Base-by-base conservation (phyloP, 306 rosid genomes). In the Dryas octopetala region DNA sequence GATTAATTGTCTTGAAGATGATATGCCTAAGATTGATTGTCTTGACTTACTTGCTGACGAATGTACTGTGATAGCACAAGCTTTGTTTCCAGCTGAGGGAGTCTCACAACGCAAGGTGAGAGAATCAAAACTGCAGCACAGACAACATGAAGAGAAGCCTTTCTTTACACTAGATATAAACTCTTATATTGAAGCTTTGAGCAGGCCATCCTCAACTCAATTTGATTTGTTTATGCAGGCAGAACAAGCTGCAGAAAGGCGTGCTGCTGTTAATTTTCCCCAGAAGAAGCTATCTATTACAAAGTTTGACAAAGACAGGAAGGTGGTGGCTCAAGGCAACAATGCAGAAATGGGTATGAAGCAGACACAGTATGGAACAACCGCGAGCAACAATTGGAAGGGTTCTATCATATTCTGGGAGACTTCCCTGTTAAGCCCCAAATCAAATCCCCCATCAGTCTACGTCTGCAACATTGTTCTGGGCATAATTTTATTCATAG, bases 21-120 rank as follows among this genome's bases (percentile, higher is more conserved):
- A 23, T 23, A 23, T 23, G 23, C 23, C 23, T 23, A 23, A 23
- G 23, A 23, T 23, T 23, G 23, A 23, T 23, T 23, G 54, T 57
- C 7, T 43, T 4, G 6, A 1, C 2, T 44, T 71, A 5, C 54
- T 6, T 7, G 0, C 16, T 14, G 23, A 48, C 26, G 47, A 14
- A 13, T 62, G 13, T 32, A 32, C 38, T 32, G 1, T 32, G 38
- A 32, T 32, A 32, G 38, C 38, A 32, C 38, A 2, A 2, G 3
- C 2, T 32, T 32, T 2, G 38, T 32, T 32, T 32, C 3, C 38
- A 2, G 38, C 38, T 32, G 38, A 32, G 38, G 38, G 38, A 32
- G 38, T 32, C 38, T 32, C 3, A 32, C 62, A 5, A 66, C 43
- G 63, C 68, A 83, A 84, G 93, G 92, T 87, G 73, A 86, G 88